Percentiles rank a stretch among this genome's conserved stretches.
These are phyloP conservation scores for Choanephora cucurbitarum DNA, from an alignment of 371 early-diverging fungal genomes.

Conservation along the genomic window DNA sequence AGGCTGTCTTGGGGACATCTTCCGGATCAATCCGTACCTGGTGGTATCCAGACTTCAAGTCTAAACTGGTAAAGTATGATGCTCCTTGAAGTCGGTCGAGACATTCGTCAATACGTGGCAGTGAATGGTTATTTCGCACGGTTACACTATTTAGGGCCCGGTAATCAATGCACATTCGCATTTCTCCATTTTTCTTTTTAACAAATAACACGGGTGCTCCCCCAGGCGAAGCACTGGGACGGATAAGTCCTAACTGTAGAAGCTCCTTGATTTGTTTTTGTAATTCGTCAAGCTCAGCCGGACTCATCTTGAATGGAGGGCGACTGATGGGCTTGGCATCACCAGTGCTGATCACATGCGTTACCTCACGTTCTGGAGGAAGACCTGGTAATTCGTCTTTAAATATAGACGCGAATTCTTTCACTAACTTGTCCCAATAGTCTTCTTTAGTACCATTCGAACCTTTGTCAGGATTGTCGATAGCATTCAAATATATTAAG, in stretches of 20 bases:
- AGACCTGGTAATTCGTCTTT: neutral
- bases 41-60: conserved; percentile 46
- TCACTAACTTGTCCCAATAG: neutral
- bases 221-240: conserved; percentile 24
- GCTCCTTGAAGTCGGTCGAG: conserved; percentile 39
- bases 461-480: neutral
- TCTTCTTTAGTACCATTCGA: neutral
- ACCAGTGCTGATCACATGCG: conserved; percentile 4
- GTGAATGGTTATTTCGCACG: conserved; percentile 33
- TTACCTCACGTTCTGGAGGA: conserved; percentile 1
- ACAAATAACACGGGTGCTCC: conserved; percentile 55
- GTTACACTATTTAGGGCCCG: conserved; percentile 49
- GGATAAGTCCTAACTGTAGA: conserved; percentile 16
- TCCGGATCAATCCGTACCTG: conserved; percentile 29
- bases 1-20: conserved; percentile 34
- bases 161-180: conserved; percentile 44
- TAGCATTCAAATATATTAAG: neutral
- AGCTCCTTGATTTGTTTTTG: conserved; percentile 16
- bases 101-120: conserved; percentile 52
- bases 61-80: conserved; percentile 47
- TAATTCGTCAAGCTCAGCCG: conserved; percentile 9
- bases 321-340: conserved; percentile 2
- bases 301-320: conserved; percentile 24
- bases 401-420: conserved; percentile 1
- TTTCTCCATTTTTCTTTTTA: conserved; percentile 38